Conservation (phyloP, 306 rosid genomes). For the Malus sieversii region DNA sequence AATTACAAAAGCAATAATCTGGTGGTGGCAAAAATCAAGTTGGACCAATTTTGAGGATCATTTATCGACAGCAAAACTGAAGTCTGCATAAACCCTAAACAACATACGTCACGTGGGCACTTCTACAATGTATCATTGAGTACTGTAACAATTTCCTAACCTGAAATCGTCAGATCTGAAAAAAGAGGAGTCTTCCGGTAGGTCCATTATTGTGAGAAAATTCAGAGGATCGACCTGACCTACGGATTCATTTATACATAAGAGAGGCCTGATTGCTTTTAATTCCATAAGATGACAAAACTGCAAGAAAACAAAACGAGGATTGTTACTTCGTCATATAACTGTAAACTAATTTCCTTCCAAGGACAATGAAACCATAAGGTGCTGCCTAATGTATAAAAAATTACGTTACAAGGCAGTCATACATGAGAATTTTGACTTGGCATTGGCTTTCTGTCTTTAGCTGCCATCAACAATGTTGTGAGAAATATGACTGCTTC, state of each 20-base stretch:
- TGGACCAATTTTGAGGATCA: background rate
- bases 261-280: constrained; percentile 45
- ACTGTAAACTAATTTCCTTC: background rate
- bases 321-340: constrained; percentile 10
- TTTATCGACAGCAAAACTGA: background rate
- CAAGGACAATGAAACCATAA: background rate
- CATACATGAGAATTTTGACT: constrained; percentile 58
- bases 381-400: background rate
- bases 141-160: constrained; percentile 24
- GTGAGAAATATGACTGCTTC: constrained; percentile 67
- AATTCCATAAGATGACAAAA: constrained; percentile 54
- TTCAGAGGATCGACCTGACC: constrained; percentile 49
- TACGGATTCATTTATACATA: constrained; percentile 33
- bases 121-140: background rate
- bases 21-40: background rate
- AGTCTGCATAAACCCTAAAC: background rate
- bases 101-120: background rate
- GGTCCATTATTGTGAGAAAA: constrained; percentile 49
- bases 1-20: background rate
- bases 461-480: constrained; percentile 48
- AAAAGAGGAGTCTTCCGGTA: constrained; percentile 54
- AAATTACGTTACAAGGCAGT: constrained; percentile 3
- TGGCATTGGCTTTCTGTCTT: constrained; percentile 31
- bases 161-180: constrained; percentile 57
- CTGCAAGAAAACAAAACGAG: constrained; percentile 33